phyloP scores from a whole-genome alignment of 2,329 filamentous ascomycete species.

The Clonostachys rhizophaga region DNA sequence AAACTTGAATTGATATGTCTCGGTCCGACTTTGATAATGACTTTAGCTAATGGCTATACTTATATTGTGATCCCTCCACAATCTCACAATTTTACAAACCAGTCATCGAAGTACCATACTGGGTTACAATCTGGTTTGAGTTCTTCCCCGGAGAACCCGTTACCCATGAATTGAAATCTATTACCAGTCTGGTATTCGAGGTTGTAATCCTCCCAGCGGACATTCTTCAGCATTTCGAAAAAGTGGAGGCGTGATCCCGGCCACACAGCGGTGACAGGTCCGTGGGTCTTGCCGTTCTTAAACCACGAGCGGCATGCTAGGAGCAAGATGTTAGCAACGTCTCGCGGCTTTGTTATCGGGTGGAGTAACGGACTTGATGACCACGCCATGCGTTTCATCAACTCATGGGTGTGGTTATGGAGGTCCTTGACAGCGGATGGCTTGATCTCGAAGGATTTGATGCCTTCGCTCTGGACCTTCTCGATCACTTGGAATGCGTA shows the following conservation, averaged over 20 bases:
- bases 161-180: conserved; percentile 44
- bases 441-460: conserved; percentile 33
- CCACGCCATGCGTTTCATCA: conserved; percentile 52
- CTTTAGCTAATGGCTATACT: no score
- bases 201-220: conserved; percentile 48
- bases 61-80: no score
- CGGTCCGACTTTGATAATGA: no score
- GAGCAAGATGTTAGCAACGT: conserved; percentile 35
- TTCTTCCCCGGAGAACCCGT: conserved; percentile 57
- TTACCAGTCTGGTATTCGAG: conserved; percentile 61
- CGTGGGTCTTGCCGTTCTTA: conserved; percentile 34
- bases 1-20: no score
- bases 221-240: conserved; percentile 40
- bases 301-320: conserved; percentile 42
- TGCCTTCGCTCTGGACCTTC: not conserved
- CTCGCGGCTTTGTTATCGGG: no score
- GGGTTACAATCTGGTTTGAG: not conserved
- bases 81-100: no score
- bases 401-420: conserved; percentile 38
- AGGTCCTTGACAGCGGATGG: conserved; percentile 39
- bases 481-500: not conserved
- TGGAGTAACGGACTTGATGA: conserved; percentile 16
- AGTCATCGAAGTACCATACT: conserved; percentile 19
- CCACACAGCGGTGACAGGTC: conserved; percentile 37
- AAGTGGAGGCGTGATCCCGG: conserved; percentile 45